Evolutionary conservation across 2,329 filamentous ascomycete species (phyloP).

Genomic region (Colletotrichum lentis): DNA sequence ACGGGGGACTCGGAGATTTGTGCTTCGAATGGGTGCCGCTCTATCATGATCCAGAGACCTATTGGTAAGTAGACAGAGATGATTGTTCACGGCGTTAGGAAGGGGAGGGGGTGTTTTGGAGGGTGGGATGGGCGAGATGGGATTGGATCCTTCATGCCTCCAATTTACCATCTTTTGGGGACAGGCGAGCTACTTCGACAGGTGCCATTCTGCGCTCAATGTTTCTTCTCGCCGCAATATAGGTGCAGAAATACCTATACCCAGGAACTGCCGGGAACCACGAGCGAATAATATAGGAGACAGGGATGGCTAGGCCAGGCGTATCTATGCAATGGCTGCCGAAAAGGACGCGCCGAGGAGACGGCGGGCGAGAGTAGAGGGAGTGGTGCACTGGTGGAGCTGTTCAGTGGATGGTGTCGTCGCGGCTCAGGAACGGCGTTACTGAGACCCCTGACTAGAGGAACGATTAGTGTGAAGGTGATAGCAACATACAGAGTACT

Average conservation of each 20-base stretch:
- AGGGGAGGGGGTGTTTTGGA: neutral
- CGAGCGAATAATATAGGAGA: slow-evolving; percentile 2
- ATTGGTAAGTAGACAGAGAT: neutral
- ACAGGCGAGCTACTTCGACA: neutral
- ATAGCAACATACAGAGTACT: slow-evolving; percentile 24
- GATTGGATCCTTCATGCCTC: neutral
- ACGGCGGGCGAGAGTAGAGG: slow-evolving; percentile 1
- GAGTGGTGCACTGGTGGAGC: neutral
- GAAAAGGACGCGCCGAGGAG: slow-evolving; percentile 26
- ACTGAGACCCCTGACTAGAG: slow-evolving; percentile 32
- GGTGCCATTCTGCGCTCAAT: neutral
- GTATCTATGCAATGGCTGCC: slow-evolving; percentile 2
- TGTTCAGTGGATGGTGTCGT: slow-evolving; percentile 1
- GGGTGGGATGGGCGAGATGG: neutral
- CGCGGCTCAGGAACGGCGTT: slow-evolving; percentile 34
- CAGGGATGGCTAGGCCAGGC: slow-evolving; percentile 15
- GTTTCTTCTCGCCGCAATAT: neutral
- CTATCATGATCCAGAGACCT: neutral
- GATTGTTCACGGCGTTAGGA: neutral
- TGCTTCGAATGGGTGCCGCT: slow-evolving; percentile 21
- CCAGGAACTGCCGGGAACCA: slow-evolving; percentile 15
- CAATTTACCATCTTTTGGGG: slow-evolving; percentile 5
- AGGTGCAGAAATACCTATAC: neutral
- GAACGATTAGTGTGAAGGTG: slow-evolving; percentile 12
- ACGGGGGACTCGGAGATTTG: slow-evolving; percentile 20